Base-by-base conservation (phyloP, 108 stramenopile species). In the Seminavis robusta region DNA sequence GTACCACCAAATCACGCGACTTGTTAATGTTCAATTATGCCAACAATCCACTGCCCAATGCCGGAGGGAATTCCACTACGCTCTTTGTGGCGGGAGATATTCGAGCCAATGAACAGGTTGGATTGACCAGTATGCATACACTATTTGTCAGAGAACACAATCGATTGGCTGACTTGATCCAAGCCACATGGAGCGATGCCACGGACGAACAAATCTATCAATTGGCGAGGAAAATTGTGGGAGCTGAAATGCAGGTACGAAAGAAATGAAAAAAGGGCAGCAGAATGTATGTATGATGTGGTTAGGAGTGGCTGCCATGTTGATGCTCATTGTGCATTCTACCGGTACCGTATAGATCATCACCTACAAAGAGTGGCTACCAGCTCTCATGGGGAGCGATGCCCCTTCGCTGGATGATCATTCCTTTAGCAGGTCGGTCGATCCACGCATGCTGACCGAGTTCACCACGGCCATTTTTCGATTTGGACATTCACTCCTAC, bases 121-220 rank as follows among this genome's bases (percentile, higher is more conserved):
- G 47, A 4, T 33, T 76, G 20, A 28, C 45, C 7, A 47, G 38
- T 1, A 30, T 52, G 27, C 68, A 70, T 25, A 58, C 55, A 13
- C 11, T 76, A 6, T 76, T 51, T 42, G 21, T 76, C 4, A 36
- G 67, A 34, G 74, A 76, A 26, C 74, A 76, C 43, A 76, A 76
- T 31, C 21, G 56, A 33, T 67, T 54, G 64, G 71, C 65, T 7
- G 69, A 57, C 36, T 10, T 31, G 6, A 5, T 70, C 0, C 38
- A 47, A 28, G n/a, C 13, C 26, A 1, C 29, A 21, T 17, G 49
- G 19, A 52, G 46, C 2, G 13, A 16, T 6, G 44, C 54, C 16
- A 28, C 33, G 8, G 73, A 65, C 19, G 62, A 74, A 10, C 27
- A 28, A 3, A 32, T 69, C 11, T 43, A 11, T 43, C 9, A 43